Evolutionary conservation across 2,329 filamentous ascomycete species (phyloP).

Genomic region (Apiospora hydei): DNA sequence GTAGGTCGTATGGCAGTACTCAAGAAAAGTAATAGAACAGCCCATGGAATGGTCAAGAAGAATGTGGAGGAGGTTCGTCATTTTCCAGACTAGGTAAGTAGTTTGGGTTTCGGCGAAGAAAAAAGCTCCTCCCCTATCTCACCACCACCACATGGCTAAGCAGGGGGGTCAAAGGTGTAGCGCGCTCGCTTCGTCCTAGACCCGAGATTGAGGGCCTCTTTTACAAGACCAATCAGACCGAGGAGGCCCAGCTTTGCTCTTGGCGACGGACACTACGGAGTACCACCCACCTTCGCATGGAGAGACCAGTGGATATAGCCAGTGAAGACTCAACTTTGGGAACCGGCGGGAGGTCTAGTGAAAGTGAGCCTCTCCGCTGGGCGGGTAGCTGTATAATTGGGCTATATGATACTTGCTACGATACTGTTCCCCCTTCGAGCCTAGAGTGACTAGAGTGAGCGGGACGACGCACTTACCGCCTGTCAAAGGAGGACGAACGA

Average conservation of each 20-base stretch:
- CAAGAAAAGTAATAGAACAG: background rate
- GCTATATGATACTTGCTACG: background rate
- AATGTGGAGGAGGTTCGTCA: background rate
- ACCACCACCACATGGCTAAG: slow-evolving; percentile 12
- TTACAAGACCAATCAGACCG: background rate
- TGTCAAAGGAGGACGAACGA: background rate
- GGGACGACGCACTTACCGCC: background rate
- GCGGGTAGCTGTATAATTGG: background rate
- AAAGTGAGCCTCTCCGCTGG: slow-evolving; percentile 4
- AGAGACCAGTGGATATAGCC: background rate
- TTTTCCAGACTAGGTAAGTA: background rate
- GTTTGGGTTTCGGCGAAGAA: background rate
- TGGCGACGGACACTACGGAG: background rate
- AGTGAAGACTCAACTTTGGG: background rate
- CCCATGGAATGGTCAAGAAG: background rate
- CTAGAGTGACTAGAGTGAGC: slow-evolving; percentile 15
- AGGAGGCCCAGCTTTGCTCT: background rate
- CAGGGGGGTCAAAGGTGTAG: background rate
- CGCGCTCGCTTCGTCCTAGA: slow-evolving; percentile 7
- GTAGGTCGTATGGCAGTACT: background rate
- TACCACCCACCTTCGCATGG: slow-evolving; percentile 9
- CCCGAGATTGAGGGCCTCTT: slow-evolving; percentile 4
- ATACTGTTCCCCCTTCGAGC: slow-evolving; percentile 13
- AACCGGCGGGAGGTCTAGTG: slow-evolving; percentile 12
- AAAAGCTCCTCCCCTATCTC: background rate